Evolutionary conservation across 345 rosid genomes (phyloP).

Genomic region (Mangifera indica): DNA sequence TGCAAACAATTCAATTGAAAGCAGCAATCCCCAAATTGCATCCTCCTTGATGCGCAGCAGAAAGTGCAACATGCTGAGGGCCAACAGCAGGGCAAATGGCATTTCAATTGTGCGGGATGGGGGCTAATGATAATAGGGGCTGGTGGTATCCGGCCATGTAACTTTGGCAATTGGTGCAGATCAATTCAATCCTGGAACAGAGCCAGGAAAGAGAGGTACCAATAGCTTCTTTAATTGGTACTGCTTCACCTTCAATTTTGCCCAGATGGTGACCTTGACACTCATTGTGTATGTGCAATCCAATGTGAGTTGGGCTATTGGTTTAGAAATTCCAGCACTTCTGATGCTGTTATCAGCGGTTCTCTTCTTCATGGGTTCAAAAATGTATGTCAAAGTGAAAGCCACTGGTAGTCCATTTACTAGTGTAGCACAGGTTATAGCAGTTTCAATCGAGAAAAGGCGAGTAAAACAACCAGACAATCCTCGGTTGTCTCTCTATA

Average conservation of each 20-base stretch:
- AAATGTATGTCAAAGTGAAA: conserved; percentile 64
- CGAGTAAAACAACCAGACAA: conserved; percentile 24
- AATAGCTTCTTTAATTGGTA: conserved; percentile 89
- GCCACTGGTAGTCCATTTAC: conserved; percentile 78
- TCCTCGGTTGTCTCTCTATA: conserved; percentile 37
- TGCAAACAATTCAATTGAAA: conserved; percentile 53
- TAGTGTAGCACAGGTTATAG: conserved; percentile 42
- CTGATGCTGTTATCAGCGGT: conserved; percentile 63
- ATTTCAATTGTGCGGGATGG: conserved; percentile 48
- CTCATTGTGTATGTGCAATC: conserved; percentile 70
- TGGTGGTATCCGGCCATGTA: conserved; percentile 77
- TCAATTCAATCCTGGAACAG: conserved; percentile 70
- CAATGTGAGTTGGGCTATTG: conserved; percentile 75
- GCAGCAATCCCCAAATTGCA: conserved; percentile 60
- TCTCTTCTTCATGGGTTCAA: conserved; percentile 57
- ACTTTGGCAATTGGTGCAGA: conserved; percentile 78
- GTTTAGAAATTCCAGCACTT: conserved; percentile 62
- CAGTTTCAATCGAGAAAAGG: conserved; percentile 34
- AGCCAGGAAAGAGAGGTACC: conserved; percentile 68
- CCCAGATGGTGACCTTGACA: conserved; percentile 67
- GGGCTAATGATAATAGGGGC: conserved; percentile 60
- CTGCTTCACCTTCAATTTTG: conserved; percentile 75
- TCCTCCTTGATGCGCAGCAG: conserved; percentile 43
- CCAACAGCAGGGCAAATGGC: conserved; percentile 59
- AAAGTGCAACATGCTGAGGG: conserved; percentile 38